Conservation (phyloP, 1,139 yeast species). For the Blastobotrys apis region DNA sequence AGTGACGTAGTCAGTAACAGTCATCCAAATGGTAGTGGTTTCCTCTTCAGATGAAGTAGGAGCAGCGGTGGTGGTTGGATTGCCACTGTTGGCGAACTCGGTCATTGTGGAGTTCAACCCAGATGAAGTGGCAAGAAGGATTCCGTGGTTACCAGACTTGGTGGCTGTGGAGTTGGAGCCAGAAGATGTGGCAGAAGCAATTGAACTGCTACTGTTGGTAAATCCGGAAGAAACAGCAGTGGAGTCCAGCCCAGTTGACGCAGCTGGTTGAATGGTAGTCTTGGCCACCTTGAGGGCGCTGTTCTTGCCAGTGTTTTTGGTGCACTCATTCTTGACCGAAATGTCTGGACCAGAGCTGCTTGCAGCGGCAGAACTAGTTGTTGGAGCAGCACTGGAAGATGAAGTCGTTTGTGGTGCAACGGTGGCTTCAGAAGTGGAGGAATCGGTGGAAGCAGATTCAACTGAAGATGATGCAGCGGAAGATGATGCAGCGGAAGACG, state of each 20-base stretch:
- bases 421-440: too few species aligned
- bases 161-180: background rate
- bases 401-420: too few species aligned
- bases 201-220: too few species aligned
- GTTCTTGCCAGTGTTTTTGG: background rate
- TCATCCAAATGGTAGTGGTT: conserved; percentile 4
- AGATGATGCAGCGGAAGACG: too few species aligned
- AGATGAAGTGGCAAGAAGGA: background rate
- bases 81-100: background rate
- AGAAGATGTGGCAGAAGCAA: background rate
- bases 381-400: background rate
- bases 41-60: background rate
- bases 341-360: background rate
- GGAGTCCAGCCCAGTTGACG: background rate
- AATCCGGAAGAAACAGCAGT: background rate
- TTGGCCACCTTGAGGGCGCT: background rate
- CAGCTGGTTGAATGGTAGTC: background rate
- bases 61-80: background rate
- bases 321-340: background rate
- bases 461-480: too few species aligned
- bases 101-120: background rate
- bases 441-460: too few species aligned
- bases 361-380: background rate
- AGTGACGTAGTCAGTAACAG: conserved; percentile 6
- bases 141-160: background rate